Evolutionary conservation across 352 stramenopile species (phyloP).

Genomic region (Phytophthora parvispora): DNA sequence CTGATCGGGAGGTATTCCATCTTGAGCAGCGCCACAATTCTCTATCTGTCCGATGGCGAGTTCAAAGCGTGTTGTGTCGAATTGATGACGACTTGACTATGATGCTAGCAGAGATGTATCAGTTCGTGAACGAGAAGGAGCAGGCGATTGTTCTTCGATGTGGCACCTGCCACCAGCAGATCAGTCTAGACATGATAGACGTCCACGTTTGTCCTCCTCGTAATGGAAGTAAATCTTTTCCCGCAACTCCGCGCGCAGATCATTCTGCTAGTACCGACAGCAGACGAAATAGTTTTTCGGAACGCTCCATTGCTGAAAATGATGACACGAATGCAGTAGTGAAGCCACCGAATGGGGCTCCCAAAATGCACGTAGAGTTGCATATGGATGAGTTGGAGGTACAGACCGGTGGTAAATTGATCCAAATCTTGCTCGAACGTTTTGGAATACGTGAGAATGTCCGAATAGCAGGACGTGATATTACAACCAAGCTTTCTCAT

Average conservation of each 20-base stretch:
- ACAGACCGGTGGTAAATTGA: slow-evolving; percentile 47
- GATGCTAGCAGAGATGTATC: slow-evolving; percentile 61
- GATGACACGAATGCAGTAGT: not conserved
- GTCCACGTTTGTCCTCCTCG: slow-evolving; percentile 55
- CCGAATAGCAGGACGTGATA: slow-evolving; percentile 18
- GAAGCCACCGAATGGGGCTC: not conserved
- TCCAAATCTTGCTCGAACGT: slow-evolving; percentile 43
- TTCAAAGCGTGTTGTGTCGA: slow-evolving; percentile 52
- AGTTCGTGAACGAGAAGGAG: slow-evolving; percentile 65
- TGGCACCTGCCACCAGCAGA: slow-evolving; percentile 66
- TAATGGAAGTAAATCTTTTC: slow-evolving; percentile 17
- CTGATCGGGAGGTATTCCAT: slow-evolving; percentile 62
- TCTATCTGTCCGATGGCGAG: slow-evolving; percentile 62
- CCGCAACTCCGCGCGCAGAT: slow-evolving; percentile 16
- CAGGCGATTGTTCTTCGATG: slow-evolving; percentile 64
- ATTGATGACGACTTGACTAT: slow-evolving; percentile 61
- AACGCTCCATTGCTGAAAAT: slow-evolving; percentile 18
- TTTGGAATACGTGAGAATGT: slow-evolving; percentile 18
- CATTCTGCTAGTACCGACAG: not conserved
- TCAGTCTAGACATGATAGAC: slow-evolving; percentile 65
- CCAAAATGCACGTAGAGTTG: slow-evolving; percentile 49
- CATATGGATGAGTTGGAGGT: slow-evolving; percentile 65
- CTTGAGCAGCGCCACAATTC: slow-evolving; percentile 45
- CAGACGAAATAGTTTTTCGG: slow-evolving; percentile 32
- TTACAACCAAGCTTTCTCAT: slow-evolving; percentile 42